Base-by-base conservation (phyloP, 202 grass and related monocot species). In the Elaeis oleifera region DNA sequence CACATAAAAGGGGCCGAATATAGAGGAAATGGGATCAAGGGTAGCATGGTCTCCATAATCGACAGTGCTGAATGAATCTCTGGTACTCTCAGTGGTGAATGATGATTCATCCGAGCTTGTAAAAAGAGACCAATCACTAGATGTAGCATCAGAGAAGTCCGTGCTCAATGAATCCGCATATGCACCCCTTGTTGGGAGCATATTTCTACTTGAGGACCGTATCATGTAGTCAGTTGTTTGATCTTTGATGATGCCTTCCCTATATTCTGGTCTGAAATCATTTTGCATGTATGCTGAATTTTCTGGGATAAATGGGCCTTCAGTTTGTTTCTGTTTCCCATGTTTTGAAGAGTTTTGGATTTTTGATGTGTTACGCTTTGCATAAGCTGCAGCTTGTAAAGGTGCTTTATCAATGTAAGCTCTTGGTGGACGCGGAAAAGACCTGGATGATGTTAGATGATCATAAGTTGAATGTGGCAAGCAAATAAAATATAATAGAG, bases 21-120 rank as follows among this genome's bases (percentile, higher is more conserved):
- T 86, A 32, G 94, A 92, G 23, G 82, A 78, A 58, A 99, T 79
- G 0, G 88, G 72, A 32, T 92, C 88, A 22, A 89, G 68, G 18
- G 75, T 82, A 53, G 77, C 70, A 63, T 77, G 82, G 53, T 94
- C 94, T 24, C 85, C 78, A 28, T 89, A 83, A 70, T 99, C 94
- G 28, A 78, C 72, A 3, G 85, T 81, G 72, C 94, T 99, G 72
- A 89, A 99, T 20, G 94, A 99, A 74, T 99, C 94, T 80, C 94
- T 84, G 27, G 88, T 99, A 71, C 94, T 99, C 64, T 99, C 94
- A 0, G 94, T 94, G 48, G 94, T 99, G 66, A 99, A 99, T 1
- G 94, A 99, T 14, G 94, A 99, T 52, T 99, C 94, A n/a, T 99
- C 94, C 5, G 94, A 99, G 63, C 94, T 99, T 26, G 94, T 99